Conservation (phyloP, 129 eudicot genomes). For the Saposhnikovia divaricata region DNA sequence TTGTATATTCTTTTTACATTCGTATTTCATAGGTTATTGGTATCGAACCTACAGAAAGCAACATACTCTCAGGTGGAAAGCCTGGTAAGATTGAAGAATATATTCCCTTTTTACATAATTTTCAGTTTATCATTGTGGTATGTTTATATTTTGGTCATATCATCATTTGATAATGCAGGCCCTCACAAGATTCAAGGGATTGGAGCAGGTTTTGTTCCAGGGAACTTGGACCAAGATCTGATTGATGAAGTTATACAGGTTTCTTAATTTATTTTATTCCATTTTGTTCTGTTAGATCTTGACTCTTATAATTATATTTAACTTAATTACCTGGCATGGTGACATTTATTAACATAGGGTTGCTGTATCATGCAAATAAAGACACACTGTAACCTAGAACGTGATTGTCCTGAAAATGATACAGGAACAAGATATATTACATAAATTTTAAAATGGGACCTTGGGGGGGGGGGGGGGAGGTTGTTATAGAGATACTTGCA, state of each 20-base stretch:
- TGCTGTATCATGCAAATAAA: background rate
- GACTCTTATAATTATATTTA: too few species aligned
- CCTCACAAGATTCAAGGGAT: slow-evolving; percentile 99
- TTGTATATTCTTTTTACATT: slow-evolving; percentile 2
- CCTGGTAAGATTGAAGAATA: slow-evolving; percentile 60
- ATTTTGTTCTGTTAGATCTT: background rate
- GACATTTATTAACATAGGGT: background rate
- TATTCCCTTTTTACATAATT: background rate
- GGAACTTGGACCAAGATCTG: slow-evolving; percentile 73
- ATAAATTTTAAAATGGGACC: background rate
- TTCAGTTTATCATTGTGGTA: slow-evolving; percentile 2
- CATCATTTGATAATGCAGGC: slow-evolving; percentile 57
- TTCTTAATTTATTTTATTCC: slow-evolving; percentile 14
- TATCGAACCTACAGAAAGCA: slow-evolving; percentile 91
- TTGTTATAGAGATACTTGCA: background rate
- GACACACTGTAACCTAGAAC: background rate
- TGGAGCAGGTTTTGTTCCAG: slow-evolving; percentile 99
- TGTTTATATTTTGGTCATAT: slow-evolving; percentile 25
- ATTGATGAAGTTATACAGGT: slow-evolving; percentile 97
- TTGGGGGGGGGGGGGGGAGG: background rate
- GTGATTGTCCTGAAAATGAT: background rate
- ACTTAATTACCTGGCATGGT: too few species aligned
- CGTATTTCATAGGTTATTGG: slow-evolving; percentile 63
- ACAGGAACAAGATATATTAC: background rate
- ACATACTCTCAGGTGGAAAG: slow-evolving; percentile 91